phyloP scores from a whole-genome alignment of 352 stramenopile genomes.

The Phytopythium chamaehyphon region DNA sequence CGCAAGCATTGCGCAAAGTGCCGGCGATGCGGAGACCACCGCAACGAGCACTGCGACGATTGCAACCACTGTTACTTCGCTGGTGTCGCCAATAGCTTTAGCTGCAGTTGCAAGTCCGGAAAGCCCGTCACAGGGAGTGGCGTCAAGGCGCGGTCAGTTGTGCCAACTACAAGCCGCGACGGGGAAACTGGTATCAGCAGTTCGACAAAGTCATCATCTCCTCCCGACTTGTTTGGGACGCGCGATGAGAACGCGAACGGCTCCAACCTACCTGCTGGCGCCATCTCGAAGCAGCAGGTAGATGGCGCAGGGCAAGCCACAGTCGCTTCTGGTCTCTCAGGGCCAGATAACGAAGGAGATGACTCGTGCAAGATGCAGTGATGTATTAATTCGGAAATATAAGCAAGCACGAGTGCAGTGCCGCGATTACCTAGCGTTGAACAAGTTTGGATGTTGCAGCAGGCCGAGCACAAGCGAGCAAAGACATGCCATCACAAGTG shows the following conservation, averaged over 20 bases:
- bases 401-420: too few species aligned
- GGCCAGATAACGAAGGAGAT: conserved; percentile 41
- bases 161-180: conserved; percentile 24
- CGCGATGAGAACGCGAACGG: conserved; percentile 28
- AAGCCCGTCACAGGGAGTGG: conserved; percentile 16
- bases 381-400: conserved; percentile 9
- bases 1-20: conserved; percentile 79
- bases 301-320: not conserved
- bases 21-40: conserved; percentile 70
- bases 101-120: conserved; percentile 64
- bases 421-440: not conserved
- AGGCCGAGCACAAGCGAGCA: not conserved
- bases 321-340: conserved; percentile 24
- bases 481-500: too few species aligned
- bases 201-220: not conserved
- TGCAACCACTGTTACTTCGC: conserved; percentile 87
- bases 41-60: conserved; percentile 76
- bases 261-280: conserved; percentile 14
- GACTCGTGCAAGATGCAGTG: conserved; percentile 69
- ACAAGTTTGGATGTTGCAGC: conserved; percentile 5
- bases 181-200: not conserved
- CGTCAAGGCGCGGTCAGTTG: conserved; percentile 41
- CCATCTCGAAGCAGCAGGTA: not conserved
- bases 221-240: conserved; percentile 5
- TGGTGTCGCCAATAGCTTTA: conserved; percentile 79